Percentiles rank a stretch among this genome's conserved stretches.
phyloP scores from a whole-genome alignment of 306 rosid genomes.

The Castanea sativa region DNA sequence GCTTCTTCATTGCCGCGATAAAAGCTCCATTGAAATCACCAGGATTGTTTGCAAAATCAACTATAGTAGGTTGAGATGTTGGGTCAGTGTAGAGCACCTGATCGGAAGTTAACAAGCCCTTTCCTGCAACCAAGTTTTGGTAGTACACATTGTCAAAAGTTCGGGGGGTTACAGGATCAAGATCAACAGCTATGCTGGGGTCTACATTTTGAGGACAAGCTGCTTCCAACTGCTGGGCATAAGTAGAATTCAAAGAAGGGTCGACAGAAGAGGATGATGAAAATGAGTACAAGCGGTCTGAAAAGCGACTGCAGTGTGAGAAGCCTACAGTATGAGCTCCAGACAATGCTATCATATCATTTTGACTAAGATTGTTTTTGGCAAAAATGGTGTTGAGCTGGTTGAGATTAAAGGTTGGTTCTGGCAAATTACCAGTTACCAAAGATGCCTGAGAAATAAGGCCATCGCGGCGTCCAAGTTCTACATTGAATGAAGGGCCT shows the following conservation, averaged over 20 bases:
- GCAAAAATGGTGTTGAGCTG: constrained; percentile 52
- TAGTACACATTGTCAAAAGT: constrained; percentile 61
- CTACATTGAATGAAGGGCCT: constrained; percentile 69
- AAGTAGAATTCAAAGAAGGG: constrained; percentile 54
- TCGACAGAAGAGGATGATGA: constrained; percentile 42
- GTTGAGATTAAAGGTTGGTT: constrained; percentile 43
- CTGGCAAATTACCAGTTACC: constrained; percentile 60
- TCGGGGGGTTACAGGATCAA: constrained; percentile 51
- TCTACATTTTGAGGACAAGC: constrained; percentile 47
- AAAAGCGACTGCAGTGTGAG: constrained; percentile 62
- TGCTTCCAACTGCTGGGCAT: constrained; percentile 34
- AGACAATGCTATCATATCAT: constrained; percentile 73
- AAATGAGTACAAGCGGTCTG: constrained; percentile 45
- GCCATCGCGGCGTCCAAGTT: constrained; percentile 81
- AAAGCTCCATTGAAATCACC: constrained; percentile 52
- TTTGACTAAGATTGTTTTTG: constrained; percentile 42
- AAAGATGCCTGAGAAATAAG: constrained; percentile 50
- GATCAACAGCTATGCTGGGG: constrained; percentile 22
- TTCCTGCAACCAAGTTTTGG: constrained; percentile 41
- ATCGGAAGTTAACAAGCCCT: constrained; percentile 60
- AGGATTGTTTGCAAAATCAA: constrained; percentile 46
- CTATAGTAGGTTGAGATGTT: constrained; percentile 40
- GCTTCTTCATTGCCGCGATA: constrained; percentile 61
- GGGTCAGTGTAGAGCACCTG: constrained; percentile 50
- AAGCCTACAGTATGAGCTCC: constrained; percentile 84